Conservation (phyloP, 257 asterid genomes). For the Solanum neorickii region DNA sequence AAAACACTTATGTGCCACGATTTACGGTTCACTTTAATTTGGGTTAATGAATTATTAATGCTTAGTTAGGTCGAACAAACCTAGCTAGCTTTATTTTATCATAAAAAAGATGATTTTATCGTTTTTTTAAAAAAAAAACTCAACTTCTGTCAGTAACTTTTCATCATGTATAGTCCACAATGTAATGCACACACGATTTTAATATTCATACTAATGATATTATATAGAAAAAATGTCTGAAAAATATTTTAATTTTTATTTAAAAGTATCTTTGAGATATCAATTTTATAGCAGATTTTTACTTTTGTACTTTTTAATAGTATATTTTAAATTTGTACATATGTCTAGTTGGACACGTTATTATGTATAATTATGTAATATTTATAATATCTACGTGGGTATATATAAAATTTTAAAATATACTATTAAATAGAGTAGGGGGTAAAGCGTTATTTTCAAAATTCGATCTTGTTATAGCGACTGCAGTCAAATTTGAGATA, state of each 20-base stretch:
- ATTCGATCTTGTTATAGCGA: too few relatives aligned
- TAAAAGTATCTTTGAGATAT: too few relatives aligned
- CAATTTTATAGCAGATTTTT: too few relatives aligned
- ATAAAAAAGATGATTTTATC: too few relatives aligned
- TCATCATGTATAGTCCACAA: neutral
- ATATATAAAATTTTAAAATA: too few relatives aligned
- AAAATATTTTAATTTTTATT: too few relatives aligned
- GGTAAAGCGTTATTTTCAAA: too few relatives aligned
- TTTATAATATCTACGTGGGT: rapidly evolving
- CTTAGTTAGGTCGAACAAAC: neutral
- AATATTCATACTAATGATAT: neutral
- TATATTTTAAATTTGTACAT: too few relatives aligned
- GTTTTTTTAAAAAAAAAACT: neutral
- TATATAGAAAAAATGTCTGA: too few relatives aligned
- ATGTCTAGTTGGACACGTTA: rapidly evolving
- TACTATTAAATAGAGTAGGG: too few relatives aligned
- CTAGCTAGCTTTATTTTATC: neutral
- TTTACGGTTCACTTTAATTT: neutral
- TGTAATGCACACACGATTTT: neutral
- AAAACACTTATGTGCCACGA: neutral
- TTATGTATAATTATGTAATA: too few relatives aligned
- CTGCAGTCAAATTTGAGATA: too few relatives aligned
- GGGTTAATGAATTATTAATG: neutral
- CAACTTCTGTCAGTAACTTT: neutral
- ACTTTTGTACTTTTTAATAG: rapidly evolving